Percentiles rank a stretch among this genome's conserved stretches.
Conservation (phyloP, 2,329 filamentous ascomycete species). For the Stachybotrys elegans region DNA sequence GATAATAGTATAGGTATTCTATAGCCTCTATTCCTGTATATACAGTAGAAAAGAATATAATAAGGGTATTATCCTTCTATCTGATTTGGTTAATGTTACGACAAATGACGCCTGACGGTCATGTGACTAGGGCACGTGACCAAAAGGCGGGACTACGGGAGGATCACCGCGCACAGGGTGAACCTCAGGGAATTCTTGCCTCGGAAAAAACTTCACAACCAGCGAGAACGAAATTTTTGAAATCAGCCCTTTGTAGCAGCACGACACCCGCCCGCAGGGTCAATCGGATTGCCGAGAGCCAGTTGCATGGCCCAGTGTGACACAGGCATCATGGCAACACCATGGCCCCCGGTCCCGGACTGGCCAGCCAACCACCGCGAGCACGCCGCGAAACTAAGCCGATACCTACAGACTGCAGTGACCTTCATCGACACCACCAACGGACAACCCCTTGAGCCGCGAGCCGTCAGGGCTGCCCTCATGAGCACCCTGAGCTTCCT, state of each 20-base stretch:
- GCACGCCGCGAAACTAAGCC: too few relatives aligned
- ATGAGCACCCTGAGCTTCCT: slow-evolving; percentile 1
- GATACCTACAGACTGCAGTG: too few relatives aligned
- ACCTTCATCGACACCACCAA: slow-evolving; percentile 2
- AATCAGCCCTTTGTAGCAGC: slow-evolving; percentile 1
- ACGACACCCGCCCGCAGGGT: slow-evolving; percentile 2
- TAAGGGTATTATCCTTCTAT: too few relatives aligned
- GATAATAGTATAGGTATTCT: neutral
- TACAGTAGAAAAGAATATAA: neutral
- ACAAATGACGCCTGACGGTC: too few relatives aligned
- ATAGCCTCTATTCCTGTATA: slow-evolving; percentile 1
- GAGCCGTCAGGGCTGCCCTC: neutral
- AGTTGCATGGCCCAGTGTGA: slow-evolving; percentile 3
- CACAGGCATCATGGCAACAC: slow-evolving; percentile 2
- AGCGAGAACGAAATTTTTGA: slow-evolving; percentile 5
- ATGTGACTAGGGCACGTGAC: too few relatives aligned
- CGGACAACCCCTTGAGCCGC: neutral
- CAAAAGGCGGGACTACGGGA: too few relatives aligned
- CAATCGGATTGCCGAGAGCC: slow-evolving; percentile 5
- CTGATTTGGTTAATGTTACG: too few relatives aligned
- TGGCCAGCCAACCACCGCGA: too few relatives aligned
- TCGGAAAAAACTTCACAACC: slow-evolving; percentile 1
- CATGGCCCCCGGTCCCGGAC: slow-evolving; percentile 5
- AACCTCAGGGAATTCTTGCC: too few relatives aligned
- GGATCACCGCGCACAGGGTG: too few relatives aligned